Base-by-base conservation (phyloP, 306 rosid genomes). In the Carpinus viminea region DNA sequence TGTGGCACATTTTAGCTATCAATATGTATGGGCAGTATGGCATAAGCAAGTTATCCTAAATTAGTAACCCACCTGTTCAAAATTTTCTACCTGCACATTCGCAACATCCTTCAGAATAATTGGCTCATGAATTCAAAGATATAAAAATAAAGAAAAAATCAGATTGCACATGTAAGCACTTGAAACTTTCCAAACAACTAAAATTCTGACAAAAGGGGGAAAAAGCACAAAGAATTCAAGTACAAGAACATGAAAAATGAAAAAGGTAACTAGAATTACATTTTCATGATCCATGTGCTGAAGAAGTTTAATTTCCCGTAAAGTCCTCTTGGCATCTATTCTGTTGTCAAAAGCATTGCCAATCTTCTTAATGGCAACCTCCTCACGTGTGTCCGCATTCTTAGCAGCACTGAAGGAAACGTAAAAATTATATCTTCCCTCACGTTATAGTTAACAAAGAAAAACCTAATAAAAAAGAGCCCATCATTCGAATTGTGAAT, bases 261-360 rank as follows among this genome's bases (percentile, higher is more conserved):
- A 4, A 80, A 66, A 26, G 68, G 70, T 68, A 10, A 78, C 0
- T 54, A 46, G 77, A 87, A 83, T 88, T 89, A 94, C 98, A 90
- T 94, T 94, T 82, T 89, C 96, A 86, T 92, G 98, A 81, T 87
- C 92, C 98, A 94, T 87, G 89, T 94, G 97, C 71, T 75, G 90
- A 55, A 92, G 98, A 84, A 94, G 96, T 90, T 94, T 94, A 72
- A 94, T 94, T 87, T 94, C 98, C 53, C 97, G 96, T 62, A 94
- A 82, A 70, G 93, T 94, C 89, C 98, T 89, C 82, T 92, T 94
- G 83, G 97, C 97, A 76, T 94, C 96, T 51, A 94, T 94, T 85
- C 90, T 92, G 86, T 92, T 92, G 91, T 94, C 98, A 85, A 94
- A 94, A 82, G 98, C 97, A 83, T 94, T 94, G 55, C 98, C 98